Evolutionary conservation across 2,329 filamentous ascomycete species (phyloP), one percentile per base, ranked within the genome.

Genomic region (Fusarium agapanthi): DNA sequence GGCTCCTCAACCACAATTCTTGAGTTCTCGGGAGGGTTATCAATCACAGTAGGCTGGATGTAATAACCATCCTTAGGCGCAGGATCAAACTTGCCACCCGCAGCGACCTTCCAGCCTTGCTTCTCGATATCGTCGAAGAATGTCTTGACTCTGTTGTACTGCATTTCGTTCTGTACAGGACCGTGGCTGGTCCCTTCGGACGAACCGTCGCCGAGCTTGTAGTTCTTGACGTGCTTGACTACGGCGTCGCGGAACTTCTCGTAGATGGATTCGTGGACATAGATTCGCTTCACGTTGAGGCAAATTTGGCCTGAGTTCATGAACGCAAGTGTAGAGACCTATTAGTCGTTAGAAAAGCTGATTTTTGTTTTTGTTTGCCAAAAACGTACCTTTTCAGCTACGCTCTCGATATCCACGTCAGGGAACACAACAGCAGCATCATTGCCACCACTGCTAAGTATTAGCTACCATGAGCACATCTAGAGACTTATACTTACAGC

Each of bases 121-220:
- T 83, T 82, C 74, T 86, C 84, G 65, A 87, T 88, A 55, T 90
- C 87, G 15, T 84, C 83, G 58, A 92, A 85, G 67, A 80, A 74
- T 1, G 67, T 74, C 64, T 76, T 78, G 44, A 80, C 77, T 14
- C 90, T 86, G 18, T 91, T 87, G 76, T 86, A 92, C 79, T 93
- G 91, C 86, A 89, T 87, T 72, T 85, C 80, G 80, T 93, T 93
- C 67, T 90, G 89, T 6, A 92, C 80, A 0, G 91, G 91, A 2
- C 89, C 88, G 62, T 89, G 85, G 43, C 88, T 74, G 6, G 69
- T 69, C 4, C 61, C 75, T 1, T 78, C 41, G 4, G 67, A 34
- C 0, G 75, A 74, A 2, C 88, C 87, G 20, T 87, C 84, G 69
- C 88, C 83, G 9, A 89, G 75, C 22, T 82, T 79, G 51, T 81